A percentile compares a stretch with the other conserved stretches of the same genome.
Conservation (phyloP, 1,284 basidiomycete species). For the Ganoderma multipileum region DNA sequence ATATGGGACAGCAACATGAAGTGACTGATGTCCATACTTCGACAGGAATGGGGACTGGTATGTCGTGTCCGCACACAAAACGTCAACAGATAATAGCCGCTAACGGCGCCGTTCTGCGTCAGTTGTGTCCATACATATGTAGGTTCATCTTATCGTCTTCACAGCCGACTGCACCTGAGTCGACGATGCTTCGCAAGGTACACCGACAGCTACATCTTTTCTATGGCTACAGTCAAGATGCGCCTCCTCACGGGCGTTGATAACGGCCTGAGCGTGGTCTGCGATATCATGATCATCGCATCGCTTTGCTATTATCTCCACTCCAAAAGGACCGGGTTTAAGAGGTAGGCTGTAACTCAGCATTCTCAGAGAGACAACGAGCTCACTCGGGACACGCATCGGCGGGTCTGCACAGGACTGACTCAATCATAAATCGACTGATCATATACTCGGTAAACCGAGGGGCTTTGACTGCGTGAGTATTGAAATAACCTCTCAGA, state of each 20-base stretch:
- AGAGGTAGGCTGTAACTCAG: neutral
- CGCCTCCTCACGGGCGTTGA: neutral
- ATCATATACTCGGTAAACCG: neutral
- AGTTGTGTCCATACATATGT: neutral
- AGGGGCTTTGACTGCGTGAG: neutral
- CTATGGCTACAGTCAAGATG: neutral
- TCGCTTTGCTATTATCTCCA: neutral
- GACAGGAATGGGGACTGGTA: too few species aligned
- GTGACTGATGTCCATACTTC: too few species aligned
- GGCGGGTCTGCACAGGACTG: neutral
- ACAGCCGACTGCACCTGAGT: neutral
- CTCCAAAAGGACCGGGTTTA: neutral
- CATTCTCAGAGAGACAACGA: neutral
- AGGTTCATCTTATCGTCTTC: neutral
- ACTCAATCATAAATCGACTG: neutral
- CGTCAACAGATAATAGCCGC: too few species aligned
- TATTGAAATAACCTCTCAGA: too few species aligned
- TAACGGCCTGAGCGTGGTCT: neutral
- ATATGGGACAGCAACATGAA: too few species aligned
- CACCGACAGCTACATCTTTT: neutral
- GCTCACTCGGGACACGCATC: neutral
- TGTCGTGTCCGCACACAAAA: too few species aligned
- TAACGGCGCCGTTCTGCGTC: neutral
- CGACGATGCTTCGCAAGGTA: neutral
- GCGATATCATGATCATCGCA: neutral